phyloP scores from a whole-genome alignment of 306 rosid species.

The Ormosia semicastrata region DNA sequence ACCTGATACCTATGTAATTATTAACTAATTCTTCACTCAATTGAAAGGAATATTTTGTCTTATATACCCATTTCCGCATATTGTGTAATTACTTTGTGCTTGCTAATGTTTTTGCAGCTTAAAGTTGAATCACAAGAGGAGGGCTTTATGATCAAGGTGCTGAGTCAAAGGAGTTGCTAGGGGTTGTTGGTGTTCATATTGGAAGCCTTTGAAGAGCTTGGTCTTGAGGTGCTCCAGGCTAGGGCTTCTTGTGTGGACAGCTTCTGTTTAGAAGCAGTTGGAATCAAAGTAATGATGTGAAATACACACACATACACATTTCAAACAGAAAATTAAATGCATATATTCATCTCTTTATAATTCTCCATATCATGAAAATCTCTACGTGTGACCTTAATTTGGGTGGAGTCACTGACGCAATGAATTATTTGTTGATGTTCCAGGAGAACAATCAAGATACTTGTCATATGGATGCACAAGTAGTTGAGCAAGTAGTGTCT shows the following conservation, averaged over 20 bases:
- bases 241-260: conserved; percentile 48
- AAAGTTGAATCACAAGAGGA: conserved; percentile 42
- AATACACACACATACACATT: background rate
- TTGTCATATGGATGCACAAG: conserved; percentile 26
- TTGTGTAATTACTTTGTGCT: background rate
- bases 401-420: too few species aligned
- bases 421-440: too few species aligned
- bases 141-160: conserved; percentile 47
- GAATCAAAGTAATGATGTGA: conserved; percentile 30
- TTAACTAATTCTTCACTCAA: too few species aligned
- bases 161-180: conserved; percentile 34
- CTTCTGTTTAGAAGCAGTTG: conserved; percentile 51
- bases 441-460: conserved; percentile 29
- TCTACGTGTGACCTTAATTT: too few species aligned
- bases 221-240: conserved; percentile 53
- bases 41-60: background rate
- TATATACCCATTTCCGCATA: background rate
- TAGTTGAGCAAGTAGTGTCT: conserved; percentile 36
- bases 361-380: too few species aligned
- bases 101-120: conserved; percentile 13
- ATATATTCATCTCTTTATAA: too few species aligned
- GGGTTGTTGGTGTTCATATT: conserved; percentile 54
- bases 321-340: background rate
- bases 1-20: too few species aligned
- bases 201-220: conserved; percentile 61